These are phyloP conservation scores for Yarrowia hollandica DNA, from an alignment of 805 yeast species.

Conservation along the genomic window DNA sequence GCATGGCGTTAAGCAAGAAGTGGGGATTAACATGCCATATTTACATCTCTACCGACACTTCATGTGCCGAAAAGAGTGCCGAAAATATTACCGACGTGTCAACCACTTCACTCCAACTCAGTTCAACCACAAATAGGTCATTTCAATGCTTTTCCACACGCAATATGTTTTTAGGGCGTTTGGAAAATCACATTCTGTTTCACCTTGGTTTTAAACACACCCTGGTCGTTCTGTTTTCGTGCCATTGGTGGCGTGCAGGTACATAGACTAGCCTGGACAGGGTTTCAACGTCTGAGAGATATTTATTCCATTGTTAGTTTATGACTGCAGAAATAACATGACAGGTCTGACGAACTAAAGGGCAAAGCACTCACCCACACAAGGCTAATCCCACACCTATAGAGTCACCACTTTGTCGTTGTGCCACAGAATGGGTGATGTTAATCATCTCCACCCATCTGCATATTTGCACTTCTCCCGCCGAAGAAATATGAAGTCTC, in stretches of 20 bases:
- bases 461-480: not conserved
- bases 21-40: slow-evolving; percentile 6
- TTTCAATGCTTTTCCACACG: not conserved
- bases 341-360: too few relatives aligned
- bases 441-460: not conserved
- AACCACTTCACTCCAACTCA: too few relatives aligned
- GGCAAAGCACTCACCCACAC: too few relatives aligned
- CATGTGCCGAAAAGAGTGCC: not conserved
- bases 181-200: slow-evolving; percentile 18
- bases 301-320: not conserved
- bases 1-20: not conserved
- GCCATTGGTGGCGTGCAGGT: slow-evolving; percentile 23
- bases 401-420: too few relatives aligned
- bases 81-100: too few relatives aligned
- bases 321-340: too few relatives aligned
- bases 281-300: slow-evolving; percentile 12
- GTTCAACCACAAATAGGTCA: too few relatives aligned
- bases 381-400: too few relatives aligned
- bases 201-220: not conserved
- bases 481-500: not conserved
- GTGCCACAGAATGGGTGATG: too few relatives aligned
- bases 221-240: slow-evolving; percentile 28
- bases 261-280: not conserved
- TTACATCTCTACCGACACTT: too few relatives aligned
- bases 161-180: not conserved